Evolutionary conservation across 441 rosid species (phyloP), one percentile per base, ranked within the genome.

Genomic region (Melastoma candidum): DNA sequence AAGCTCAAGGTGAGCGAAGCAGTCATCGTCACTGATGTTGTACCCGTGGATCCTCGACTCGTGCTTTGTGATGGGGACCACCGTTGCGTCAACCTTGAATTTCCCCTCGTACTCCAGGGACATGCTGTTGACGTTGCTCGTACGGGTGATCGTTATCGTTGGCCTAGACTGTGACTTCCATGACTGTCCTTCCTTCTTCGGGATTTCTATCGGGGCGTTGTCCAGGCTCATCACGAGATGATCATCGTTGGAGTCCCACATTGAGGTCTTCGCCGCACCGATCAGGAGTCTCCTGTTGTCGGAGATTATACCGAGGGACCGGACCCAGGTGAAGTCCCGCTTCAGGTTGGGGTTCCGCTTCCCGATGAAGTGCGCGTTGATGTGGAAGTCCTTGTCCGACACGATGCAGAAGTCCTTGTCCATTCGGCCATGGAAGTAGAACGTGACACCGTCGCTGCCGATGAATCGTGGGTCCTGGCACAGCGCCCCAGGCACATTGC

Each of bases 321-420:
- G 55, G 55, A 51, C 55, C 55, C 55, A 51, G 17, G 45, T 51
- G 55, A 51, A 51, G 45, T 51, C 55, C 0, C 55, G 32, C 55
- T 51, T 51, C 22, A 51, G 55, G 45, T 27, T 51, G 13, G 55
- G 55, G 45, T 51, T 51, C 41, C 55, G 45, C 17, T 51, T 51
- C 25, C 55, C 55, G 45, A 51, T 51, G 45, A 51, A 51, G 55
- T 51, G 55, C 43, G 55, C 44, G 45, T 4, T 29, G 36, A 29
- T 29, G 36, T 29, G 36, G 36, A 29, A 29, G 36, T 29, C 7
- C 36, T 3, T 3, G 45, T 51, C 55, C 26, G 55, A 51, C 22
- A 51, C 55, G 24, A 51, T 13, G 45, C 55, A 51, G 25, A 51
- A 51, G 55, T 51, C 12, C 26, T 27, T 26, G 41, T 51, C 55